These are phyloP conservation scores for Talaromyces sp. DNA, from an alignment of 2,329 filamentous ascomycete species.

Conservation along the genomic window DNA sequence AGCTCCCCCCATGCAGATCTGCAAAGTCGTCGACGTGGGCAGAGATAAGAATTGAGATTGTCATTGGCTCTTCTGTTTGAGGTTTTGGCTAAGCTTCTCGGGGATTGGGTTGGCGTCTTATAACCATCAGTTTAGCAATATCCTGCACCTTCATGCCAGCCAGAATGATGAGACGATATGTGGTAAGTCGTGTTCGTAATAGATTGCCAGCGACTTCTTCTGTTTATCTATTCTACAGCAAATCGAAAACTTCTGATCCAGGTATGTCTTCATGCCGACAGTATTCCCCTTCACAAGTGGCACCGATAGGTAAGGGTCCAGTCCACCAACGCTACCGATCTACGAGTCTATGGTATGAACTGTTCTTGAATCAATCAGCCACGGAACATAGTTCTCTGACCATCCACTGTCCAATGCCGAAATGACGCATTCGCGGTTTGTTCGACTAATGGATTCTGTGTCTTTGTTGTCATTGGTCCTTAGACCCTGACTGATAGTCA, in stretches of 20 bases:
- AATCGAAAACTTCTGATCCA: neutral
- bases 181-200: neutral
- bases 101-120: neutral
- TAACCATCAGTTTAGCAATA: neutral
- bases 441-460: no score
- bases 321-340: neutral
- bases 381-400: neutral
- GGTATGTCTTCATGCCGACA: neutral
- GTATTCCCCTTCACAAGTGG: neutral
- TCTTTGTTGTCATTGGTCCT: neutral
- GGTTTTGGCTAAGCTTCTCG: neutral
- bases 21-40: neutral
- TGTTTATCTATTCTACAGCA: neutral
- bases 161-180: neutral
- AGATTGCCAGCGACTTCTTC: neutral
- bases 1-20: neutral
- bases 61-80: neutral
- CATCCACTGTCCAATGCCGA: neutral
- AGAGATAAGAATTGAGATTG: constrained; percentile 2
- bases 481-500: no score
- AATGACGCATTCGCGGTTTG: neutral
- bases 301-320: neutral
- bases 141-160: neutral
- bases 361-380: neutral
- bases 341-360: neutral